Evolutionary conservation across 2,329 filamentous ascomycete genomes (phyloP).

Genomic region (Pseudogymnoascus sp.): DNA sequence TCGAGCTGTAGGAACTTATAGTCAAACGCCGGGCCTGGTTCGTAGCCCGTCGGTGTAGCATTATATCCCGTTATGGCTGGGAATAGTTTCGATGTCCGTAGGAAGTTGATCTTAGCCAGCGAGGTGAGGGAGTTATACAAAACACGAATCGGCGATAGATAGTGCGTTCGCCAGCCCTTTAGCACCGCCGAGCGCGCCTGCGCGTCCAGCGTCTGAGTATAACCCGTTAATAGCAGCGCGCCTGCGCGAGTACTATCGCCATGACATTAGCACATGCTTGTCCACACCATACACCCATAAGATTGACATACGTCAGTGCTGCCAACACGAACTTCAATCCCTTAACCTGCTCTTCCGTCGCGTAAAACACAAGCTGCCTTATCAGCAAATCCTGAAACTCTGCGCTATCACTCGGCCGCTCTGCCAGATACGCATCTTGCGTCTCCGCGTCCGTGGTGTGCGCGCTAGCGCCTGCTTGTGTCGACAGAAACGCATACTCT

Average conservation of each 20-base stretch:
- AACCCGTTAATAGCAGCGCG: conserved; percentile 60
- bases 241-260: conserved; percentile 49
- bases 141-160: conserved; percentile 44
- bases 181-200: conserved; percentile 53
- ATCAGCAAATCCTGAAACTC: conserved; percentile 43
- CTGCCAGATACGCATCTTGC: conserved; percentile 44
- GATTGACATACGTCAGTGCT: conserved; percentile 19
- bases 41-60: conserved; percentile 38
- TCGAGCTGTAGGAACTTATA: conserved; percentile 25
- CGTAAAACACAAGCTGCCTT: conserved; percentile 31
- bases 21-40: conserved; percentile 28
- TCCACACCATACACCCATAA: not conserved
- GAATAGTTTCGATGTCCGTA: conserved; percentile 46
- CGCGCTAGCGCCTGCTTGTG: conserved; percentile 11
- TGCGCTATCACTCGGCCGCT: conserved; percentile 42
- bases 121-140: conserved; percentile 48
- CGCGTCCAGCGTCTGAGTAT: conserved; percentile 52
- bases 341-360: conserved; percentile 21
- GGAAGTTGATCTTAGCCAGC: conserved; percentile 39
- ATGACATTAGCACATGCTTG: not conserved
- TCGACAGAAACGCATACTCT: not conserved
- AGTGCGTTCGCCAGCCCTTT: conserved; percentile 50
- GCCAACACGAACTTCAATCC: conserved; percentile 21
- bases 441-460: conserved; percentile 34
- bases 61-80: conserved; percentile 51